Evolutionary conservation across 768 basidiomycete species (phyloP), one percentile per base, ranked within the genome.

Genomic region (Amanita jacksonii): DNA sequence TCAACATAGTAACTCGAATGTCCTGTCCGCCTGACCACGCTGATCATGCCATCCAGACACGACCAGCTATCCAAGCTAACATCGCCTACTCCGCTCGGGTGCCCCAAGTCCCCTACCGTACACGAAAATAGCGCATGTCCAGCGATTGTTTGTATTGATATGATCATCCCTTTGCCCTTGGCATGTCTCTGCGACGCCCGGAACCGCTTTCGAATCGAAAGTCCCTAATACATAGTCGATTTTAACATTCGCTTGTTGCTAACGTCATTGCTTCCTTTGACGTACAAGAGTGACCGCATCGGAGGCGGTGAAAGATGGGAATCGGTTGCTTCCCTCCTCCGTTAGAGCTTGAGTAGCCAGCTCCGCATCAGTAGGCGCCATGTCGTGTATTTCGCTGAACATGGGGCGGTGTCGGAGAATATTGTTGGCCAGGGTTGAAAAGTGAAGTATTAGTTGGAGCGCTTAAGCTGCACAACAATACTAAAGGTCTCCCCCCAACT

Each of bases 1-100:
- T 89, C 86, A 7, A 90, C 83, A 59, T 90, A 90, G 59, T 70
- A 89, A 51, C 81, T 86, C 6, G 85, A 85, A 57, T 89, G 87
- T 1, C 87, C 85, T 13, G 85, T 89, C 48, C 85, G 70, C 52
- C 72, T 75, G 36, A 87, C 85, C 19, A 87, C 80, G 31, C 74
- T 76, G 51, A 88, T 68, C 81, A 89, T 88, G 32, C 81, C 78
- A 62, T 89, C 83, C 34, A 89, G 55, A 54, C 74, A 76, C 23
- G 74, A 60, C 87, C 87, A 90, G 51, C 82, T 84, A 55, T 90
- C 85, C 54, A 87, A 58, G 51, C 80, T 84, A 49, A 87, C 81
- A 61, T 87, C 86, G 10, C 80, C 79, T 30, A 79, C 68, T 13
- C 81, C 81, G 34, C 72, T 73, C 9, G 60, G 57, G 52, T 76